Evolutionary conservation across 2,329 filamentous ascomycete species (phyloP), one percentile per base, ranked within the genome.

Genomic region (Tolypocladium ophioglossoides): DNA sequence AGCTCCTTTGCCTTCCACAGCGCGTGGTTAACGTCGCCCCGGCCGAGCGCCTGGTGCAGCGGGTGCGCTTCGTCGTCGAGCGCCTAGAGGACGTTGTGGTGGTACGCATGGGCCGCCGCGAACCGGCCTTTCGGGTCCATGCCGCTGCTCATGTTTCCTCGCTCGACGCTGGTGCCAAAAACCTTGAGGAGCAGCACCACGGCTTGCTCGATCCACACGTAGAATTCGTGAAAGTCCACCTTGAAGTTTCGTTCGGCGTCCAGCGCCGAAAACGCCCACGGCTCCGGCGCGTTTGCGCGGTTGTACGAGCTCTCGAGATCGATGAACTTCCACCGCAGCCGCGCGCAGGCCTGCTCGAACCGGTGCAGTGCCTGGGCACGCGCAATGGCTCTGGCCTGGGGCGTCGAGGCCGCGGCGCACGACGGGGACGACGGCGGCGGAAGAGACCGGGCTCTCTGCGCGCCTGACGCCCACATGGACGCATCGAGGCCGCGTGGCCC

Each of bases 141-240:
- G 50, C 14, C 44, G 67, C 0, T 73, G 68, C 0, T n/a, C 32
- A n/a, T n/a, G 30, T 22, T n/a, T 3, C 30, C 46, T 18, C 40
- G 39, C 12, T 54, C 53, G 6, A 89, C 72, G 0, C 66, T 64
- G 6, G 87, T 74, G 9, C 79, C 82, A 55, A 84, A 86, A 0
- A 87, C 78, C 0, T 76, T 76, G n/a, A 87, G 76, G 1, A 87
- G 71, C 49, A 85, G 79, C 1, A 87, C 83, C 9, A 89, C 73
- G 0, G 84, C 85, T 34, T 86, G 80, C 69, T 90, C 86, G 8
- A 89, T 78, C 38, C 87, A 76, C 52, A 82, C 81, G 70, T 89
- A 89, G 66, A 85, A 89, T 63, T 90, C 86, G 68, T 87, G 84
- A 58, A 89, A 90, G 63, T 89, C 86, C 9, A 89, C 76, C 66